Evolutionary conservation across 768 basidiomycete species (phyloP).

Genomic region (Neoboletus brunneissimus): DNA sequence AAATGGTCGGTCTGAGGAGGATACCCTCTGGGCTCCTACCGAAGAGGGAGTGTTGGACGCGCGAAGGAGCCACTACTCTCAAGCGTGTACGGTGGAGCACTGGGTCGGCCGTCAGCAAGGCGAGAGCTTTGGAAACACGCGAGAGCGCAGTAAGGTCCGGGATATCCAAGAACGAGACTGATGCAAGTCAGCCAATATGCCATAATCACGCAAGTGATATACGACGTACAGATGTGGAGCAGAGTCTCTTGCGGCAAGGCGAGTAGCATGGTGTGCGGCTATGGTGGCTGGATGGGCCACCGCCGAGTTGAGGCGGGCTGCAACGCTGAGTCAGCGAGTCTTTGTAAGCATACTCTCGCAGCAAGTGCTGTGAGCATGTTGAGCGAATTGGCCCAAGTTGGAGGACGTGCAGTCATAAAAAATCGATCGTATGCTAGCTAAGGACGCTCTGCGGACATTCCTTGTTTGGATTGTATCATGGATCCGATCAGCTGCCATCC

Average conservation of each 20-base stretch:
- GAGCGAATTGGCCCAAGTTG: no score
- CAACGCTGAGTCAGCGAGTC: constrained; percentile 12
- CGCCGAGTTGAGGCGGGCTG: no score
- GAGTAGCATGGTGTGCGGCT: constrained; percentile 17
- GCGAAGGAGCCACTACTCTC: constrained; percentile 61
- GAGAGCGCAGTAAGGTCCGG: constrained; percentile 63
- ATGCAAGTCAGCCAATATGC: neutral
- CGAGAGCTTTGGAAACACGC: constrained; percentile 46
- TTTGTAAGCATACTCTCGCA: constrained; percentile 6
- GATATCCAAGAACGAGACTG: constrained; percentile 71
- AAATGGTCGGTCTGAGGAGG: constrained; percentile 59
- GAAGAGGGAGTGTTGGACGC: constrained; percentile 64
- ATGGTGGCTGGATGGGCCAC: neutral
- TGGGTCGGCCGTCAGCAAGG: constrained; percentile 55
- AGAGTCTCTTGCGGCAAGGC: constrained; percentile 54
- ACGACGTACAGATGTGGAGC: constrained; percentile 55
- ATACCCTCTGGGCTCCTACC: constrained; percentile 53
- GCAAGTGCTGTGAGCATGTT: no score
- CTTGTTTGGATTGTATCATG: constrained; percentile 2
- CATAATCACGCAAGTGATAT: neutral
- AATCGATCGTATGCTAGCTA: no score
- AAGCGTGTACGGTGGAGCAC: constrained; percentile 62
- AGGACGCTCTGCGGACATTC: neutral
- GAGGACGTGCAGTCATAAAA: no score
- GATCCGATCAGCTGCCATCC: neutral